Evolutionary conservation across 768 basidiomycete species (phyloP).

Genomic region (button mushroom (Agaricus bisporus)): DNA sequence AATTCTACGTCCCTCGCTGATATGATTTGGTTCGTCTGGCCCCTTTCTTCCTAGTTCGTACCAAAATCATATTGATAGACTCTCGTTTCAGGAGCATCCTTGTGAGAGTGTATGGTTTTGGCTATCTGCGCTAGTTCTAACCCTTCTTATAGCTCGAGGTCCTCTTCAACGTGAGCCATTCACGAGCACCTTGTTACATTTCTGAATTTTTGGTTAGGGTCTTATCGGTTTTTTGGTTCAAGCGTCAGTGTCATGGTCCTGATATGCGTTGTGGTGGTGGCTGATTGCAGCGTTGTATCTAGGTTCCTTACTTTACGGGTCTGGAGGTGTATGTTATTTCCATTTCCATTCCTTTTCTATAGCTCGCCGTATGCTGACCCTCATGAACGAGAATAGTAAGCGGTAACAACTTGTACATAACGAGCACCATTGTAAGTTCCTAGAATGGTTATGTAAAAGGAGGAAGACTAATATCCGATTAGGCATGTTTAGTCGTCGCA

Average conservation of each 20-base stretch:
- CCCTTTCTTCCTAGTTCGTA: not conserved
- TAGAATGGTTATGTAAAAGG: not conserved
- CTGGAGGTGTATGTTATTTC: constrained; percentile 31
- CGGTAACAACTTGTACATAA: constrained; percentile 37
- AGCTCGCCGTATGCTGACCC: not conserved
- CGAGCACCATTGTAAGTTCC: constrained; percentile 33
- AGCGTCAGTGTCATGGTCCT: constrained; percentile 25
- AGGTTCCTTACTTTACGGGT: constrained; percentile 40
- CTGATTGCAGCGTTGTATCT: not conserved
- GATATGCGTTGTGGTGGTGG: not conserved
- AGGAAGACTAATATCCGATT: not conserved
- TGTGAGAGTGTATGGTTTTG: constrained; percentile 20
- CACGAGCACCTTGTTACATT: not conserved
- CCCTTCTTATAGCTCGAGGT: constrained; percentile 40
- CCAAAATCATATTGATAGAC: constrained; percentile 1
- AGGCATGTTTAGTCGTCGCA: constrained; percentile 39
- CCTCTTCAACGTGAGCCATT: constrained; percentile 41
- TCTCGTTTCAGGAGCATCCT: constrained; percentile 39
- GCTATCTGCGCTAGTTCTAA: not conserved
- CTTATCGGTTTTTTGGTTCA: constrained; percentile 53
- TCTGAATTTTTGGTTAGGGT: constrained; percentile 25
- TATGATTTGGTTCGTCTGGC: constrained; percentile 41
- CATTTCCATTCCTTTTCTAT: not conserved
- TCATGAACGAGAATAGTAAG: constrained; percentile 32
- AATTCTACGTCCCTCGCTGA: constrained; percentile 30